Base-by-base conservation (phyloP, 768 basidiomycete genomes). In the Suillus decipiens region DNA sequence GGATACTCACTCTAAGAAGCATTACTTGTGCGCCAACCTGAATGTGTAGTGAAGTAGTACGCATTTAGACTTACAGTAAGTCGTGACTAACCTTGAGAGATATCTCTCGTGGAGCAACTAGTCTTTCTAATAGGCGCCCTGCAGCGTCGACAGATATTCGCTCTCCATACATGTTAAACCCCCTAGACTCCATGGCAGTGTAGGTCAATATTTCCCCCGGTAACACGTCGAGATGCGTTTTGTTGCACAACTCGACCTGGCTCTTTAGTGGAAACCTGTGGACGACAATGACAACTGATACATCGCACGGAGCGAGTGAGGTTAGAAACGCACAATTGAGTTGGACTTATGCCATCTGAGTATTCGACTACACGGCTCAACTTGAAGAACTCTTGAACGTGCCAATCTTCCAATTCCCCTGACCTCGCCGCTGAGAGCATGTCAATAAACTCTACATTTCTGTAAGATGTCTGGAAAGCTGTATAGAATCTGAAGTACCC, bases 351-450 rank as follows among this genome's bases (percentile, higher is more conserved):
- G 0, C 89, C 92, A 71, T 97, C 95, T 12, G 86, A 82, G 68
- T 93, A 95, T 2, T 75, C 59, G 39, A 96, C 86, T 14, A 78
- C 70, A 36, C 95, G 81, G 2, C 82, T 80, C 22, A 99, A 80
- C 9, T 77, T 77, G 64, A 73, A 82, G 80, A 98, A 97, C 64
- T 84, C 86, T 19, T 73, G 64, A 64, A 91, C 87, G 0, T 95
- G 95, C 54, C 80, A 79, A 0, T 72, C 63, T 2, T 84, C 81
- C n/a, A 99, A 77, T 15, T 70, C 75, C 1, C 96, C 97, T 65
- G 92, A 96, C 31, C 97, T 87, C 95, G 99, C 98, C 70, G 97
- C 95, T 71, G 98, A 98, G 55, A 99, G 80, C 93, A 99, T 99
- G 69, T 94, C 83, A 51, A 99, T 85, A 70, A 99, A 98, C 53